Evolutionary conservation across 2,329 filamentous ascomycete species (phyloP), one percentile per base, ranked within the genome.

Genomic region (Bipolaris oryzae): DNA sequence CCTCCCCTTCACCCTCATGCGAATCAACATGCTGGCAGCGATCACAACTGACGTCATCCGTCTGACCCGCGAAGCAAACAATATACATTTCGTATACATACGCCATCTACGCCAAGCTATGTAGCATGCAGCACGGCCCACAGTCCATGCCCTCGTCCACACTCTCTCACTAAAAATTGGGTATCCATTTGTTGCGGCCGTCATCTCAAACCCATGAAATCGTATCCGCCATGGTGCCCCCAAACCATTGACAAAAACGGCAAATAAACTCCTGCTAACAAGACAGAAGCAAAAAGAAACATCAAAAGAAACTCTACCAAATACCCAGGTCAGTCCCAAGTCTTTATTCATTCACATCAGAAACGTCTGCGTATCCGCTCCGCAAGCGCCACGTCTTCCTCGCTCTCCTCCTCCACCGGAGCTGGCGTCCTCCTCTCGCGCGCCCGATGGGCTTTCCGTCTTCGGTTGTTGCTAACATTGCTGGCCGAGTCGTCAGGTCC

Each of bases 401-500:
- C 75, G 35, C 62, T 66, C 61, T 79, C 82, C 68, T 88, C 86
- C 38, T 85, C 83, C 58, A 92, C 89, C 5, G 86, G 84, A 13
- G 89, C 89, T 1, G 89, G 89, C 18, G 89, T 91, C 57, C 87
- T 82, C 62, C 89, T 81, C 76, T 91, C 87, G 61, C 84, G 85
- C 66, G 86, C 83, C 69, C 87, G 80, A 80, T 89, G 90, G 39
- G 85, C 88, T 69, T 87, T 81, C 64, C 87, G 82, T 69, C 89
- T 82, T 65, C 89, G 77, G 50, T 87, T 88, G 71, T 87, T 90
- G 70, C 86, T 88, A 57, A 94, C 90, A 71, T 93, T 92, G 76
- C 89, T 92, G 21, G 90, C 90, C 52, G 85, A 89, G 74, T 94
- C 90, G 69, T 94, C 90, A 0, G 90, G 90, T 64, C 87, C 87